Conservation (phyloP, 2,329 filamentous ascomycete species). For the Pleurostoma richardsiae region DNA sequence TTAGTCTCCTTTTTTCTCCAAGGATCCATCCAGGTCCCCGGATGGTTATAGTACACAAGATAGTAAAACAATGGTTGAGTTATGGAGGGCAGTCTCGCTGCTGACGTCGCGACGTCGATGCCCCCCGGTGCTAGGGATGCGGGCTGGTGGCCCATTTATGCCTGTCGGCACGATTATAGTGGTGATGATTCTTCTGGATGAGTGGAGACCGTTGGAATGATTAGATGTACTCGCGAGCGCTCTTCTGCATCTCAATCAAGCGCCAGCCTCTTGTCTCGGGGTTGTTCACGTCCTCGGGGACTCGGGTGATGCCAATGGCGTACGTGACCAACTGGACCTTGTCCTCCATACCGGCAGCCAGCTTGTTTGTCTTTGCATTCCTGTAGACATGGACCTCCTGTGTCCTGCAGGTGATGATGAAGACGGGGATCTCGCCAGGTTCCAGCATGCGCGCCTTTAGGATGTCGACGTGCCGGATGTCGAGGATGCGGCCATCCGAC, state of each 20-base stretch:
- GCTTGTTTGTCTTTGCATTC: slow-evolving; percentile 81
- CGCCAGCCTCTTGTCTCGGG: slow-evolving; percentile 96
- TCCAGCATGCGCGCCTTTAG: slow-evolving; percentile 75
- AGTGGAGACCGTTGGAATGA: no score
- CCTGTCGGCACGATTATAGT: no score
- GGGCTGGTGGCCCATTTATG: no score
- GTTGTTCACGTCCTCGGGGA: slow-evolving; percentile 94
- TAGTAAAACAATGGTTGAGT: no score
- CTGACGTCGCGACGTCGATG: no score
- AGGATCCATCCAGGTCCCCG: no score
- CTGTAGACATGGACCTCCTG: slow-evolving; percentile 98
- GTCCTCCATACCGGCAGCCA: slow-evolving; percentile 97
- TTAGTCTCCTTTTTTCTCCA: no score
- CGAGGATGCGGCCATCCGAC: slow-evolving; percentile 89
- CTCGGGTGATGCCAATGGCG: slow-evolving; percentile 89
- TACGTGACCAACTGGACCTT: slow-evolving; percentile 98
- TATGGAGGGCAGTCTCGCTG: no score
- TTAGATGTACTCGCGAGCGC: slow-evolving; percentile 76
- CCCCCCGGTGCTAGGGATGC: no score
- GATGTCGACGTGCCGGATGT: slow-evolving; percentile 92
- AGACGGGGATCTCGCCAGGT: slow-evolving; percentile 85
- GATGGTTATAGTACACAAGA: no score
- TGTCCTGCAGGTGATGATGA: slow-evolving; percentile 93
- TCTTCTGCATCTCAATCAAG: slow-evolving; percentile 98
- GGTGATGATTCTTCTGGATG: no score